Conservation (phyloP, 2,329 filamentous ascomycete genomes). For the Verticillium nonalfalfae region DNA sequence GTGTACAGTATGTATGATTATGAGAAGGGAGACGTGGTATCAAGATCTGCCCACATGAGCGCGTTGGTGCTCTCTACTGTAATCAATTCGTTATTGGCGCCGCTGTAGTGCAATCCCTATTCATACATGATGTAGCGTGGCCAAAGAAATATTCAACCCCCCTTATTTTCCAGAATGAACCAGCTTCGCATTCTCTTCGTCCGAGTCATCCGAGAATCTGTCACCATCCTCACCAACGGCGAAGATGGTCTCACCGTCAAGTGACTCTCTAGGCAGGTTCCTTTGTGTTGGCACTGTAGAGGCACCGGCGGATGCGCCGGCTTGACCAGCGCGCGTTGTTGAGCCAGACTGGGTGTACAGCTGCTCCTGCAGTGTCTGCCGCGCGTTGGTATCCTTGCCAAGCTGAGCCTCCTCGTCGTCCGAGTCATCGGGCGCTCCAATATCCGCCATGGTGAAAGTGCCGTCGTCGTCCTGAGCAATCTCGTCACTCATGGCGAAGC, state of each 20-base stretch:
- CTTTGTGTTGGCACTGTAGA: slow-evolving; percentile 7
- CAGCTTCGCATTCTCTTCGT: slow-evolving; percentile 52
- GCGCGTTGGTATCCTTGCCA: slow-evolving; percentile 25
- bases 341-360: neutral
- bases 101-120: slow-evolving; percentile 5
- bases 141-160: neutral
- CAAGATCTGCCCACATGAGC: neutral
- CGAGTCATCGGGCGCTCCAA: slow-evolving; percentile 67
- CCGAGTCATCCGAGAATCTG: slow-evolving; percentile 73
- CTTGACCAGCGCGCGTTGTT: neutral
- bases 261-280: slow-evolving; percentile 44
- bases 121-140: slow-evolving; percentile 7
- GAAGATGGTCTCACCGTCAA: slow-evolving; percentile 92
- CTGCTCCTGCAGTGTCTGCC: slow-evolving; percentile 3
- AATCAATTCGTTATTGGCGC: neutral
- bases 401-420: slow-evolving; percentile 51
- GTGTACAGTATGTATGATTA: neutral
- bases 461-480: slow-evolving; percentile 97
- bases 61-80: neutral
- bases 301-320: slow-evolving; percentile 1
- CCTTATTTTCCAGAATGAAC: slow-evolving; percentile 38
- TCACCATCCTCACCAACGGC: slow-evolving; percentile 82
- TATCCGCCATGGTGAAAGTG: slow-evolving; percentile 86
- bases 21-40: neutral
- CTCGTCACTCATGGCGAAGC: slow-evolving; percentile 99